phyloP scores from a whole-genome alignment of 2,329 filamentous ascomycete species.

The Camptophora hylomeconis region DNA sequence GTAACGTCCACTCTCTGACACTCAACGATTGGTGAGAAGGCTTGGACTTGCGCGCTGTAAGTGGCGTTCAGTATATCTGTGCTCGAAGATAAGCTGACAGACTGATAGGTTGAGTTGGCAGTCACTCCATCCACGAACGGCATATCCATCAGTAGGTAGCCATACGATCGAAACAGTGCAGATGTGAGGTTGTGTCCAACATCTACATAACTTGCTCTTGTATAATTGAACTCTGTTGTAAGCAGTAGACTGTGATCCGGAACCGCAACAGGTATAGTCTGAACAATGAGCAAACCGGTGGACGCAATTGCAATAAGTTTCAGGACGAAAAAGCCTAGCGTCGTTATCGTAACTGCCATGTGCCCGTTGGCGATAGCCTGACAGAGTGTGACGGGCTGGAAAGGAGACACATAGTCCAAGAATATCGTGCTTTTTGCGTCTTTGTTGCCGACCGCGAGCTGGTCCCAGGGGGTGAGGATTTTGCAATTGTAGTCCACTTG shows the following conservation, averaged over 20 bases:
- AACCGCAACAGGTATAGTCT: slow-evolving; percentile 5
- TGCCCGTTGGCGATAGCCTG: slow-evolving; percentile 18
- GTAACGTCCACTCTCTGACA: slow-evolving; percentile 8
- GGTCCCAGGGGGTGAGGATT: slow-evolving; percentile 19
- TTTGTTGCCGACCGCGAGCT: slow-evolving; percentile 12
- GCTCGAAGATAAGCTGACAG: slow-evolving; percentile 1
- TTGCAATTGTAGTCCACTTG: slow-evolving; percentile 22
- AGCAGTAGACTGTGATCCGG: neutral
- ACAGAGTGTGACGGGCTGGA: slow-evolving; percentile 17
- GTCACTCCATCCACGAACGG: slow-evolving; percentile 2
- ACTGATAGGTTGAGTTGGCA: slow-evolving; percentile 6
- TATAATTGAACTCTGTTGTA: slow-evolving; percentile 1
- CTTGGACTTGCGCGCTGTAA: slow-evolving; percentile 4
- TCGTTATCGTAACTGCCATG: slow-evolving; percentile 16
- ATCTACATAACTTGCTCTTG: no score
- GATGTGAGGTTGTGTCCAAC: slow-evolving; percentile 3
- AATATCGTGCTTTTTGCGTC: slow-evolving; percentile 15
- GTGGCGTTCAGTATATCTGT: neutral
- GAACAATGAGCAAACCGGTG: slow-evolving; percentile 20
- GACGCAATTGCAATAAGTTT: slow-evolving; percentile 16
- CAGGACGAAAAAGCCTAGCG: slow-evolving; percentile 18
- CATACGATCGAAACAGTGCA: slow-evolving; percentile 7
- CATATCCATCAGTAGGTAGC: slow-evolving; percentile 5
- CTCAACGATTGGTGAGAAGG: slow-evolving; percentile 8
- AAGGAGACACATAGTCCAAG: slow-evolving; percentile 22